Evolutionary conservation across 805 yeast genomes (phyloP).

Genomic region (Candida krabiensis): DNA sequence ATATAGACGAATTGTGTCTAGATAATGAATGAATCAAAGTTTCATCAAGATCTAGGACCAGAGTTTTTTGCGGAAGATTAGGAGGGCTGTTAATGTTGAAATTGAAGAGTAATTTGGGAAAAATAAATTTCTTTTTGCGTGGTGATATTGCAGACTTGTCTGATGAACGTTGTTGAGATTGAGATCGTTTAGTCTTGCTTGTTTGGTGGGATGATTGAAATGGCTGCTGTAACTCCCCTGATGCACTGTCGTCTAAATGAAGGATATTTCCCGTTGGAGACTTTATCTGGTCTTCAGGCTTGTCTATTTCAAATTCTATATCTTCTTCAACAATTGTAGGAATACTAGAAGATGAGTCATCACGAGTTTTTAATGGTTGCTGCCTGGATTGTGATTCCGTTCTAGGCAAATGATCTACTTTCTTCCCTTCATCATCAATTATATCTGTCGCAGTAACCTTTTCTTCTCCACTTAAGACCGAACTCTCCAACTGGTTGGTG

Average conservation of each 20-base stretch:
- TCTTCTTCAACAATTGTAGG: conserved; percentile 36
- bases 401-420: too few species aligned
- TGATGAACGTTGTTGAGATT: conserved; percentile 1
- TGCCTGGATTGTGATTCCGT: background rate
- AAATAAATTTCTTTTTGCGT: conserved; percentile 30
- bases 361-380: conserved; percentile 2
- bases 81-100: conserved; percentile 35
- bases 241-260: conserved; percentile 1
- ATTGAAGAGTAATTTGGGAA: conserved; percentile 35
- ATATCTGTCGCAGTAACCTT: background rate
- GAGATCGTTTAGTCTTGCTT: background rate
- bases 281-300: conserved; percentile 34
- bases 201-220: conserved; percentile 1
- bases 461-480: background rate
- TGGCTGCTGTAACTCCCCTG: conserved; percentile 3
- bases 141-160: conserved; percentile 6
- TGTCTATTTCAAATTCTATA: conserved; percentile 34
- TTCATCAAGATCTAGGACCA: conserved; percentile 90
- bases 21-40: conserved; percentile 91
- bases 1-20: conserved; percentile 47
- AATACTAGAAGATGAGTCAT: conserved; percentile 14
- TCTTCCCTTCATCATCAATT: too few species aligned
- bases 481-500: background rate
- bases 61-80: conserved; percentile 48
- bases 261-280: conserved; percentile 30